Base-by-base conservation (phyloP, 768 basidiomycete species). In the Suillus hirtellus region DNA sequence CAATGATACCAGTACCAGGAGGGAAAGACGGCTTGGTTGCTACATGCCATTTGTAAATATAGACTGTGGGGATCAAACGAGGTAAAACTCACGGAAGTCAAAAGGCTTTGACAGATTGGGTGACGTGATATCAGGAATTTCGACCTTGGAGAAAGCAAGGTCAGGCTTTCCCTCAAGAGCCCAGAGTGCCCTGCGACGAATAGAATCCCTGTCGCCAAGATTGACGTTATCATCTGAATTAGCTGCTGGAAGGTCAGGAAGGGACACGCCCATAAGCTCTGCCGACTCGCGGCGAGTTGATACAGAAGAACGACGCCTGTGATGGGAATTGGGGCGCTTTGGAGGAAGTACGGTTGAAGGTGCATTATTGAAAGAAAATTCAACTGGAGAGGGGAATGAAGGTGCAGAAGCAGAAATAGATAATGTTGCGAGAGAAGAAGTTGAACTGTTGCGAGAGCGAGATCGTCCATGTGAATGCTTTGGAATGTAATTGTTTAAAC, bases 221-320 rank as follows among this genome's bases (percentile, higher is more conserved):
- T 85, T 88, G 69, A 89, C 77, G 68, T 86, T 86, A 71, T 90
- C 87, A 38, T 92, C 88, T 1, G 86, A 80, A 34, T 79, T 78
- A 2, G 85, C 83, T 10, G 82, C 69, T 6, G 87, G 85, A 31
- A 92, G 81, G 64, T 88, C 86, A 14, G 90, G 87, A 44, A 91
- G 78, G 27, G 89, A 77, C 14, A 92, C 84, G 34, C 93, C 92
- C 91, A 96, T 95, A 71, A 96, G 79, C 70, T 96, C 95, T 19
- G 93, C 90, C 21, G 93, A 95, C 78, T 96, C 95, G 67, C 83
- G 84, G 65, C 93, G 88, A 46, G 94, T 96, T 11, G 95, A 93
- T 34, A 96, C 92, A 31, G 92, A 93, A 1, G 93, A 94, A 47
- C 86, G 86, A 55, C 95, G 91, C 15, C 86, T 83, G 69, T 96